These are phyloP conservation scores for Globisporangium radiosum DNA, from an alignment of 352 stramenopile genomes.

Conservation along the genomic window DNA sequence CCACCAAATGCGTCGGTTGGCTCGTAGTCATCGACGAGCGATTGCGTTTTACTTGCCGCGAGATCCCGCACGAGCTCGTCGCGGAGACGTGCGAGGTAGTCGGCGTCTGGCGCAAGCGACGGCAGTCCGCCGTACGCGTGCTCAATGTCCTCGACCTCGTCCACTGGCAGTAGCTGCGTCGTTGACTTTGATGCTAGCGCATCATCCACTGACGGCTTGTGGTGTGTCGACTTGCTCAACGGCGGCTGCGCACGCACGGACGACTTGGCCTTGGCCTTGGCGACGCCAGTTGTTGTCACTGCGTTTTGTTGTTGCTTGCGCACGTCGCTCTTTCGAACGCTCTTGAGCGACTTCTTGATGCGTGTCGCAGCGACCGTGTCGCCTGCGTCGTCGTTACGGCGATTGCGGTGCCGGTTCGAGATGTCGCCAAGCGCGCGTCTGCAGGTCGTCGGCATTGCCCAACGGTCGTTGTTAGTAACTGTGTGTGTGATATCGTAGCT, in stretches of 20 bases:
- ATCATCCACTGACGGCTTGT: background rate
- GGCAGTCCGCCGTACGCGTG: slow-evolving; percentile 60
- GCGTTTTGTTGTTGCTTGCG: slow-evolving; percentile 10
- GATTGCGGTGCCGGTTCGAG: slow-evolving; percentile 61
- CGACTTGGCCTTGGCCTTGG: too few relatives aligned
- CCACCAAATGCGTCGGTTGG: slow-evolving; percentile 15
- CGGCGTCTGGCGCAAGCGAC: slow-evolving; percentile 21
- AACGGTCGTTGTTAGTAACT: too few relatives aligned
- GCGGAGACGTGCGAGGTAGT: slow-evolving; percentile 36
- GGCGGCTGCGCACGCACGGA: background rate
- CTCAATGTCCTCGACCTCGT: slow-evolving; percentile 51
- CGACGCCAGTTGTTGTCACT: background rate
- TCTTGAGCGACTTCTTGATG: slow-evolving; percentile 23
- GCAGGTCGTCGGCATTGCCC: background rate
- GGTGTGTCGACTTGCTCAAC: background rate
- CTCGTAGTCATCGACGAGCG: slow-evolving; percentile 42
- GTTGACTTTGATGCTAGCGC: too few relatives aligned
- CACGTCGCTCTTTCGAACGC: slow-evolving; percentile 12
- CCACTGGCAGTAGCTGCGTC: background rate
- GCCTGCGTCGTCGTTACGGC: slow-evolving; percentile 10
- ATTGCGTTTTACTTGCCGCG: slow-evolving; percentile 32
- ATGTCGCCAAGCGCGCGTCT: slow-evolving; percentile 72
- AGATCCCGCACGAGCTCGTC: slow-evolving; percentile 51
- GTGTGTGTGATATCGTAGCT: too few relatives aligned
- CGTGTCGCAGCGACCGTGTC: background rate